Evolutionary conservation across 2,329 filamentous ascomycete species (phyloP), one percentile per base, ranked within the genome.

Genomic region (Grosmannia huntii): DNA sequence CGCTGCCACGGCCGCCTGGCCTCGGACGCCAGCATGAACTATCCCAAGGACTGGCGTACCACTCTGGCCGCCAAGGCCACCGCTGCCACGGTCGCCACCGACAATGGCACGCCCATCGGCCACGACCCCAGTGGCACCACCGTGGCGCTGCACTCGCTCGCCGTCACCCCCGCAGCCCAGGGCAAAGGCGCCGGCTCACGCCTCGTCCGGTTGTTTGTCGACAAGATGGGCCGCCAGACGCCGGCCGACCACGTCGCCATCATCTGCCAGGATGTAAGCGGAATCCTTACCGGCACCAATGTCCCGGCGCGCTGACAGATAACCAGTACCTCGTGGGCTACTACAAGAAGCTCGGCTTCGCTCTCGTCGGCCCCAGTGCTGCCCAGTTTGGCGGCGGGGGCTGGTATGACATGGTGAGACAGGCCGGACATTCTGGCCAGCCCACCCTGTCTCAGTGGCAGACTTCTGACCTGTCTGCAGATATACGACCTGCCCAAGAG

Each of bases 141-240:
- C 0, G 78, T 96, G 58, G 89, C 84, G 58, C 73, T 96, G 55
- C 91, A 96, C 71, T 92, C 88, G 0, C 77, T 96, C 5, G 89
- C 87, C 21, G 85, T 96, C 6, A 76, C 87, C 57, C 89, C 89
- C 0, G 81, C 84, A 60, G 82, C 90, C 59, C 89, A 94, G 63
- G 77, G 82, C 38, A 82, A 84, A 59, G 87, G 89, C 1, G 75
- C 95, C 3, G 91, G 88, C 19, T 83, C 80, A 62, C 83, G 85
- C 23, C 73, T 95, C 60, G 76, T 95, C 73, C 85, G 82, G 69
- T 80, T 85, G 4, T 96, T 90, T 67, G 77, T 91, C 58, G 85
- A 91, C 68, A 81, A 88, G 57, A 86, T 94, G n/a, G 31, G 19
- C n/a, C 11, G 41, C 16, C 41, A n/a, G 31, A 27, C n/a, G 21